Evolutionary conservation across 768 basidiomycete species (phyloP), one percentile per base, ranked within the genome.

Genomic region (Boletus edulis): DNA sequence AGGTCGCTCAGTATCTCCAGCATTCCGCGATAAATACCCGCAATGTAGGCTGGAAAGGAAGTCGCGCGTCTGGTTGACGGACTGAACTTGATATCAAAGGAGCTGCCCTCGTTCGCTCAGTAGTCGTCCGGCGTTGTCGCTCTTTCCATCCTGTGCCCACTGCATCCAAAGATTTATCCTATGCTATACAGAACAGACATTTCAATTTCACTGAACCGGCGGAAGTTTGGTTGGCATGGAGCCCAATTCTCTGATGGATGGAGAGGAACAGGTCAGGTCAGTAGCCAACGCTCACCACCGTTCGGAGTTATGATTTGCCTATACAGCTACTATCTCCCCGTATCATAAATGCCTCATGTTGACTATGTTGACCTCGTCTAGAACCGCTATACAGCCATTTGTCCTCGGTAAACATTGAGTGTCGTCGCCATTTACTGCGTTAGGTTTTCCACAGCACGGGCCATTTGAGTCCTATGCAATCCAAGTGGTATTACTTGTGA

Each of bases 1-100:
- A 64, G 59, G 81, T 74, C 15, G 35, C 34, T 48, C 49, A 49
- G 35, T 32, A 60, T 56, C 41, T 49, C 51, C 34, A 22, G 32
- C 12, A 53, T 42, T 51, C 38, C 18, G 14, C 17, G 13, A n/a
- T 53, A 31, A 49, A 40, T 1, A n/a, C 41, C 22, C 22, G 32
- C 27, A 35, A 3, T 42, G 8, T 27, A 73, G 72, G 56, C 46
- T 42, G 68, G 63, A 17, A 46, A 62, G 37, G 72, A 72, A 52
- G 52, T 62, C 18, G 64, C 60, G 24, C 67, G 72, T 43, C 51
- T 73, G 39, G 68, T 68, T 20, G 70, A 69, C 12, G 60, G 61
- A 44, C 54, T 54, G 46, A 67, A 72, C 57, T 52, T 50, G 46
- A 67, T 67, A 44, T 29, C 49, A 3, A 39, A 65, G 41, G 64